phyloP scores from a whole-genome alignment of 225 moss, liverwort and hornwort genomes.

The Pseudoscleropodium purum region DNA sequence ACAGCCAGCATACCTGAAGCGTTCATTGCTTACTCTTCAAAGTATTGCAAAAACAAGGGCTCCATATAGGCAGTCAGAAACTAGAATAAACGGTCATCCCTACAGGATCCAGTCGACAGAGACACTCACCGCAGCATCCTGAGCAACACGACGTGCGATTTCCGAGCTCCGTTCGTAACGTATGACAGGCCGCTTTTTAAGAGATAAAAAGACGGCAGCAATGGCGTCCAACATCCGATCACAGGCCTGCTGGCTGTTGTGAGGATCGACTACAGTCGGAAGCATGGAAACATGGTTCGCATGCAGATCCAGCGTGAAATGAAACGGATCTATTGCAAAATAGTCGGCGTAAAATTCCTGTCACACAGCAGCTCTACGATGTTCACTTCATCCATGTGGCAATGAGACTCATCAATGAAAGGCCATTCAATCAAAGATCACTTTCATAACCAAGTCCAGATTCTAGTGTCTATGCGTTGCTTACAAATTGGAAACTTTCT shows the following conservation, averaged over 20 bases:
- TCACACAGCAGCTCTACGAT: slow-evolving; percentile 3
- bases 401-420: not conserved
- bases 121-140: slow-evolving; percentile 79
- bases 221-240: slow-evolving; percentile 95
- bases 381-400: not conserved
- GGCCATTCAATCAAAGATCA: not conserved
- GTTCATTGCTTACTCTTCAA: not conserved
- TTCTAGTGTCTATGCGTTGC: not conserved
- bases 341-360: slow-evolving; percentile 99
- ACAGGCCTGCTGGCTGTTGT: slow-evolving; percentile 80
- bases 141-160: slow-evolving; percentile 79
- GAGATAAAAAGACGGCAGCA: slow-evolving; percentile 83
- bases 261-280: slow-evolving; percentile 76
- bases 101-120: not conserved
- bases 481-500: not conserved
- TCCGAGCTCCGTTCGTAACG: slow-evolving; percentile 93
- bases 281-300: slow-evolving; percentile 94
- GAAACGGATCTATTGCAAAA: slow-evolving; percentile 89
- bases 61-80: not conserved
- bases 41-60: not conserved
- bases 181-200: slow-evolving; percentile 89
- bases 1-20: not conserved
- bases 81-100: not conserved
- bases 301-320: slow-evolving; percentile 89
- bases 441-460: not conserved